phyloP scores from a whole-genome alignment of 306 rosid species.

The Glycine latifolia region DNA sequence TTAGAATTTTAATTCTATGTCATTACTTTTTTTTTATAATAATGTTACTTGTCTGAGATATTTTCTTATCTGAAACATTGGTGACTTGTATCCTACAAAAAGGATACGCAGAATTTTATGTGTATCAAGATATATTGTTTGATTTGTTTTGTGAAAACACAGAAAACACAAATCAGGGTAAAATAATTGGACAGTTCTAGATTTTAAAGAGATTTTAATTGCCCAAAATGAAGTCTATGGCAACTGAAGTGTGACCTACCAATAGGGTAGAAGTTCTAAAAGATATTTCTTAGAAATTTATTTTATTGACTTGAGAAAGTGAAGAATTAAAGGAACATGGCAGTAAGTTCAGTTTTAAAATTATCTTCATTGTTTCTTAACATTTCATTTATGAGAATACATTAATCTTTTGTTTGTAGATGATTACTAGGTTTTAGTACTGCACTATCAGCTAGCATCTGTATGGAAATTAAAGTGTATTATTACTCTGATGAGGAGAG shows the following conservation, averaged over 20 bases:
- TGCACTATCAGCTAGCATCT: conserved; percentile 34
- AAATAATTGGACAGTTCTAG: conserved; percentile 4
- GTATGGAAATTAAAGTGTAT: conserved; percentile 35
- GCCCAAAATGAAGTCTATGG: conserved; percentile 22
- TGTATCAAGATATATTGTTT: conserved; percentile 22
- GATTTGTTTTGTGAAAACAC: background rate
- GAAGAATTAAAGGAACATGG: conserved; percentile 9
- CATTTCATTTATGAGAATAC: background rate
- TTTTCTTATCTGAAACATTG: conserved; percentile 30
- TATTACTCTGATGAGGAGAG: background rate
- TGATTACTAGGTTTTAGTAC: conserved; percentile 23
- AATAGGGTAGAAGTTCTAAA: conserved; percentile 20
- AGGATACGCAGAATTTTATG: background rate
- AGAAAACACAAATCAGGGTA: background rate
- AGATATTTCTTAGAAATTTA: conserved; percentile 13
- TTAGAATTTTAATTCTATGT: conserved; percentile 27
- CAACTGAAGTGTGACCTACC: conserved; percentile 18
- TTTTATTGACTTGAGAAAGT: conserved; percentile 9
- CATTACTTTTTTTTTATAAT: conserved; percentile 12
- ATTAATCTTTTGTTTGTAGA: conserved; percentile 12
- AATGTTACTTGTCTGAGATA: conserved; percentile 9
- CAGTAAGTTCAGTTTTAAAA: background rate
- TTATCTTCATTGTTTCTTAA: conserved; percentile 12
- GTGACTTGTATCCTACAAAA: conserved; percentile 2
- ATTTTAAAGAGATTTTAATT: conserved; percentile 16